Evolutionary conservation across 805 yeast species (phyloP), one percentile per base, ranked within the genome.

Genomic region (Candida nemodendra): DNA sequence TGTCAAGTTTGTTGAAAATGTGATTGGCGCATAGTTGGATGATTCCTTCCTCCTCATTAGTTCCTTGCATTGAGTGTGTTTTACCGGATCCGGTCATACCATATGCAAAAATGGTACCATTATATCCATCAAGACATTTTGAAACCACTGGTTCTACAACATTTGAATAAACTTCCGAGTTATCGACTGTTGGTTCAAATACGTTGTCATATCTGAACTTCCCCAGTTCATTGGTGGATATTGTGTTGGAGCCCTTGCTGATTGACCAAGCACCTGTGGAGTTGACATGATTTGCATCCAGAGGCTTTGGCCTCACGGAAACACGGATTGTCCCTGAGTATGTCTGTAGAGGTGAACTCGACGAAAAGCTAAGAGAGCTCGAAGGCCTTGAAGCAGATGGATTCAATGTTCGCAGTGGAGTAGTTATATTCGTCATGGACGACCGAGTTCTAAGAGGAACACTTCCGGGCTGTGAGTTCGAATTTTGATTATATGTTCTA

Each of bases 21-120:
- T 76, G 74, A 38, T 71, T 67, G 9, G 81, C 80, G 4, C 91
- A 81, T 26, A 79, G 64, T 27, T 82, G 79, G 29, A 89, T 83
- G 33, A 88, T 69, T 4, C 96, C 95, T 0, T 81, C 79, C 44
- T 79, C 81, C 4, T 49, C 44, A 2, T 61, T 68, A 18, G 71
- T 66, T 21, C 95, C 96, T 45, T 81, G 81, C 95, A 88, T 88
- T 2, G 95, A 77, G 56, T 76, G 80, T 0, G 96, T 88, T 60
- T 88, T 88, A 9, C 96, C 96, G 1, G 95, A 83, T 0, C 96
- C 96, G 0, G 96, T 88, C 88, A 85, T 85, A 24, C 96, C 96
- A 54, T 88, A 88, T 0, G 98, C 97, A 59, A 91, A 88, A 1
- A 90, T 78, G 0, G 96, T 89, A 12, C 90, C 90, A 54, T 88